Evolutionary conservation across 805 yeast genomes (phyloP), one percentile per base, ranked within the genome.

Genomic region (Yarrowia sp.): DNA sequence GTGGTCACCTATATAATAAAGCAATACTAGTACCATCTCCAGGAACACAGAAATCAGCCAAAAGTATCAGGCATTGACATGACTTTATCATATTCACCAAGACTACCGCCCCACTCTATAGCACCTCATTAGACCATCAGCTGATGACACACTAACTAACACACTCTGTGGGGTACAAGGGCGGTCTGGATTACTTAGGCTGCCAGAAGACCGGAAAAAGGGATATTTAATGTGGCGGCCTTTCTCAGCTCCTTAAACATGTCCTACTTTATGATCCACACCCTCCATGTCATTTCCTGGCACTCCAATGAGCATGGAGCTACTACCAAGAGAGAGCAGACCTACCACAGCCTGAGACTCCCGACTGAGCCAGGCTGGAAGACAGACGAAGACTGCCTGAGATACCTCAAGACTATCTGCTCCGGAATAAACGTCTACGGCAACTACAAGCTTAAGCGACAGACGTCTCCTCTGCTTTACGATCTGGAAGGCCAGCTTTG

Each of bases 281-380:
- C 49, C 6, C 49, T 44, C 24, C 49, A 44, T 44, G 49, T 44
- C 7, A 44, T 44, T 27, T 12, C 49, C 8, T 44, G 49, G 49
- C 49, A 25, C 49, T 44, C 49, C 9, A 44, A 44, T 16, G 49
- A 44, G 7, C 33, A 25, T 25, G 49, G 49, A 18, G 49, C 49
- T 4, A 44, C 49, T 2, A 44, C 49, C 22, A 44, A 44, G n/a
- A 16, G 49, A 12, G 49, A 44, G 18, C 49, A 44, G 24, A 44
- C 49, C 6, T 44, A 44, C 49, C 31, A 44, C 33, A 44, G 14
- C 19, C 16, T 44, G 33, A 6, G 49, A 16, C 16, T 44, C 27
- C 49, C 49, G 2, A 44, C 33, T 16, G 13, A 44, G 16, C 21
- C 33, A 5, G 35, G 35, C 22, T 44, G 49, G 49, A 27, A 25